Evolutionary conservation across 352 stramenopile species (phyloP), one percentile per base, ranked within the genome.

Genomic region (Globisporangium okanoganense): DNA sequence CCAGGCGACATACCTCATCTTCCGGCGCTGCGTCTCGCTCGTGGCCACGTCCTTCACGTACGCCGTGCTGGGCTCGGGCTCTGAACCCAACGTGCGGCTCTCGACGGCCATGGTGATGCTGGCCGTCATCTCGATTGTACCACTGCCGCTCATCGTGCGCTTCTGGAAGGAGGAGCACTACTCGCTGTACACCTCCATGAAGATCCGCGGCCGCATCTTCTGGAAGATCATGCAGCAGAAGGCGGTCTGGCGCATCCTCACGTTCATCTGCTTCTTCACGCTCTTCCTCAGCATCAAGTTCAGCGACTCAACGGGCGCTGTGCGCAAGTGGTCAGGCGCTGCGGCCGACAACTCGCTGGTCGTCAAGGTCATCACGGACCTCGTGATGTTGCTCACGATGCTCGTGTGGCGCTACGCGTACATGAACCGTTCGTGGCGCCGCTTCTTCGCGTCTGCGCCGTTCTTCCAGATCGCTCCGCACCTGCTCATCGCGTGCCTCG

Each of bases 191-290:
- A 73, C 63, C 31, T 69, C 72, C 25, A 60, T 81, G 35, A 58
- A 62, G 43, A 64, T 75, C 29, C 72, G 69, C 22, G 55, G 54
- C 10, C 61, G 68, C 36, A 77, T 77, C 57, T 77, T 77, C 53
- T 79, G 69, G 67, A 73, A 74, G 53, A 80, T 78, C 63, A 76
- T 76, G 68, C 69, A 80, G 62, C 72, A 78, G 52, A 52, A 52
- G 24, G 45, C 45, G 3, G 45, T 52, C 24, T 52, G 45, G 45
- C 45, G 45, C 49, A 56, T 56, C 49, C 49, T 43, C 49, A 56
- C 47, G 2, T 85, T 85, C 58, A 61, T 71, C n/a, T 75, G 64
- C 47, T 70, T 76, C 51, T 83, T 79, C 60, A 78, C 71, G 3
- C 44, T 85, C 0, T 81, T 85, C 47, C 62, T 68, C 31, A 43